Conservation (phyloP, 768 basidiomycete species). For the Hericium rajendrae region DNA sequence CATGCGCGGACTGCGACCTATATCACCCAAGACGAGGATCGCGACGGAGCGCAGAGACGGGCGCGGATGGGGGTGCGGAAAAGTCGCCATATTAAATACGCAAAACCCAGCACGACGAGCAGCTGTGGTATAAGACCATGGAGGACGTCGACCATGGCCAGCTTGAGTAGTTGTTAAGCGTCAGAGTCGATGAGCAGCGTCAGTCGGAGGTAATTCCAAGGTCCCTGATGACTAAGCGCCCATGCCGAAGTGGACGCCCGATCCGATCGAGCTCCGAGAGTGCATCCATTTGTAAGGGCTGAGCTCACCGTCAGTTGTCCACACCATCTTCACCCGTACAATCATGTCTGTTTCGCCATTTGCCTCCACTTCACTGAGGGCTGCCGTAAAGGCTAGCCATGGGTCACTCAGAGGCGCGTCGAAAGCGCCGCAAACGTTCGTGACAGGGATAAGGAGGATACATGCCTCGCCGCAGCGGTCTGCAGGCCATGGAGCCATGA, state of each 20-base stretch:
- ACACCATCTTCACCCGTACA: neutral
- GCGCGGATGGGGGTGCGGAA: neutral
- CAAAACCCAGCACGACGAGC: neutral
- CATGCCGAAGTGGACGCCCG: too few relatives aligned
- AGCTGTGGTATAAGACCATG: neutral
- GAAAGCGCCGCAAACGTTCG: too few relatives aligned
- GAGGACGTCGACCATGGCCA: neutral
- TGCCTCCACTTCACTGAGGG: neutral
- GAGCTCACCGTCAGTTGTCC: too few relatives aligned
- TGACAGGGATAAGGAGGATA: neutral
- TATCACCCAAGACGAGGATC: constrained; percentile 89
- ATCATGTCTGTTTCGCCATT: neutral
- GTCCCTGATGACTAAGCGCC: too few relatives aligned
- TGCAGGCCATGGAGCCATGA: neutral
- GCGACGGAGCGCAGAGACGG: constrained; percentile 59
- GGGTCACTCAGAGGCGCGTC: too few relatives aligned
- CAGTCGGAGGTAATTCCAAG: too few relatives aligned
- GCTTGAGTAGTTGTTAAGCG: neutral
- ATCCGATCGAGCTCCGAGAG: too few relatives aligned
- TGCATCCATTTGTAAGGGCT: neutral
- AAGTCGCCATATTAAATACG: constrained; percentile 1
- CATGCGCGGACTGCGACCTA: constrained; percentile 94
- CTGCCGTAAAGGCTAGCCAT: neutral
- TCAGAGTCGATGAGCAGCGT: neutral
- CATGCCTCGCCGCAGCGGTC: constrained; percentile 1